These are phyloP conservation scores for Filosporella fistucella DNA, from an alignment of 495 filamentous ascomycete genomes.

Conservation along the genomic window DNA sequence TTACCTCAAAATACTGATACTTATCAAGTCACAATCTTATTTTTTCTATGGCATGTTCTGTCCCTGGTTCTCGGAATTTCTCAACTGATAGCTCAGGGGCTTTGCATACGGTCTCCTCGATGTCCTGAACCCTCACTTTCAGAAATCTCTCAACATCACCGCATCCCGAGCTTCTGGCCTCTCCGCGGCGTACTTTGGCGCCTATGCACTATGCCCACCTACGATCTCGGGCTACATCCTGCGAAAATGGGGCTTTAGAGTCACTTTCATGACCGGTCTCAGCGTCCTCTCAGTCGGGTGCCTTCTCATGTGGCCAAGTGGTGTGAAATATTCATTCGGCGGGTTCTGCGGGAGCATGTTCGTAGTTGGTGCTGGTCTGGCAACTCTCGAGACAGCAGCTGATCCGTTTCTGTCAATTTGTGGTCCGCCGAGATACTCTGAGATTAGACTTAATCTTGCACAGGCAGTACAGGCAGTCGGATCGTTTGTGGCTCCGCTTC, in stretches of 20 bases:
- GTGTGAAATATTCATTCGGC: slow-evolving; percentile 54
- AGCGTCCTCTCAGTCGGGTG: slow-evolving; percentile 51
- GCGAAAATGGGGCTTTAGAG: slow-evolving; percentile 44
- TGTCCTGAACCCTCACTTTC: slow-evolving; percentile 51
- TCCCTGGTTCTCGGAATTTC: neutral
- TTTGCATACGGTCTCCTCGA: slow-evolving; percentile 46
- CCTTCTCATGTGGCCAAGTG: slow-evolving; percentile 57
- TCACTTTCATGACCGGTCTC: slow-evolving; percentile 58
- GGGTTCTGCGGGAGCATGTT: slow-evolving; percentile 71
- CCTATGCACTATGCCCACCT: slow-evolving; percentile 49
- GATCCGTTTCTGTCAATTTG: slow-evolving; percentile 39
- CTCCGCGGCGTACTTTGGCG: slow-evolving; percentile 41
- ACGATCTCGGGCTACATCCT: slow-evolving; percentile 57
- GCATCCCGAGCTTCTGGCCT: slow-evolving; percentile 38
- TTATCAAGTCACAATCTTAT: slow-evolving; percentile 20
- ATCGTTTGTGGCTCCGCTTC: slow-evolving; percentile 53
- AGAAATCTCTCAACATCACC: slow-evolving; percentile 41
- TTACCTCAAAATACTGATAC: too few species aligned
- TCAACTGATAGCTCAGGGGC: slow-evolving; percentile 2
- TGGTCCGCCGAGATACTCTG: slow-evolving; percentile 63
- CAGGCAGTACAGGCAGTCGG: slow-evolving; percentile 69
- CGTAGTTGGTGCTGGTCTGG: slow-evolving; percentile 65
- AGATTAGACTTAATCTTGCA: slow-evolving; percentile 65
- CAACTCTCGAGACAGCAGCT: slow-evolving; percentile 68
- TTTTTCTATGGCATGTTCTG: neutral